Evolutionary conservation across 768 basidiomycete genomes (phyloP).

Genomic region (Rhodotorula diobovata): DNA sequence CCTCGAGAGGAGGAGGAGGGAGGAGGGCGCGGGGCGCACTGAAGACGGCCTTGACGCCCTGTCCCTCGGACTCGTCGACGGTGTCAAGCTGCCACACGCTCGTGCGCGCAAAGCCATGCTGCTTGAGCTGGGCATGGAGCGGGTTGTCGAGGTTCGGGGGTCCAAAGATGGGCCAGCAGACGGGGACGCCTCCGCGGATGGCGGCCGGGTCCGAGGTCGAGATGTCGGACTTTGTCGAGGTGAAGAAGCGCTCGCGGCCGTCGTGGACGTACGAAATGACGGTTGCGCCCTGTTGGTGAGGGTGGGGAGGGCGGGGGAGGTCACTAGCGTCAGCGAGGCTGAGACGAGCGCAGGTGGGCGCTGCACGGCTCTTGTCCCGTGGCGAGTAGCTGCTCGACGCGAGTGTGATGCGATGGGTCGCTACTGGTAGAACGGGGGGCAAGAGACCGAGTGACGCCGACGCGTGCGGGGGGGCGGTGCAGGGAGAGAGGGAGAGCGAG

Average conservation of each 20-base stretch:
- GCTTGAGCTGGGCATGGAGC: slow-evolving; percentile 62
- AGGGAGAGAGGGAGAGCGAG: not conserved
- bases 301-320: not conserved
- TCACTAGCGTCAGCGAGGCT: not conserved
- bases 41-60: slow-evolving; percentile 64
- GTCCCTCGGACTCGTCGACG: slow-evolving; percentile 54
- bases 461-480: not conserved
- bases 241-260: slow-evolving; percentile 37
- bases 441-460: not conserved
- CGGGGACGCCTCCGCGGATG: slow-evolving; percentile 40
- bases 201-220: slow-evolving; percentile 24
- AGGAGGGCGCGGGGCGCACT: slow-evolving; percentile 52
- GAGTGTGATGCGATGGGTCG: not conserved
- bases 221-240: slow-evolving; percentile 22
- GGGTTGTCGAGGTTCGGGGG: slow-evolving; percentile 61
- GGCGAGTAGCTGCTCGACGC: too few relatives aligned
- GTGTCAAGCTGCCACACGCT: slow-evolving; percentile 61
- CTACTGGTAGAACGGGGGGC: too few relatives aligned
- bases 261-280: slow-evolving; percentile 31
- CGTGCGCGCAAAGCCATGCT: slow-evolving; percentile 89
- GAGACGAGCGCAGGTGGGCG: not conserved
- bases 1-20: not conserved
- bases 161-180: slow-evolving; percentile 64
- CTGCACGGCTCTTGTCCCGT: too few relatives aligned
- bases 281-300: slow-evolving; percentile 30